Evolutionary conservation across 2,329 filamentous ascomycete genomes (phyloP).

Genomic region (Fusarium penzigii): DNA sequence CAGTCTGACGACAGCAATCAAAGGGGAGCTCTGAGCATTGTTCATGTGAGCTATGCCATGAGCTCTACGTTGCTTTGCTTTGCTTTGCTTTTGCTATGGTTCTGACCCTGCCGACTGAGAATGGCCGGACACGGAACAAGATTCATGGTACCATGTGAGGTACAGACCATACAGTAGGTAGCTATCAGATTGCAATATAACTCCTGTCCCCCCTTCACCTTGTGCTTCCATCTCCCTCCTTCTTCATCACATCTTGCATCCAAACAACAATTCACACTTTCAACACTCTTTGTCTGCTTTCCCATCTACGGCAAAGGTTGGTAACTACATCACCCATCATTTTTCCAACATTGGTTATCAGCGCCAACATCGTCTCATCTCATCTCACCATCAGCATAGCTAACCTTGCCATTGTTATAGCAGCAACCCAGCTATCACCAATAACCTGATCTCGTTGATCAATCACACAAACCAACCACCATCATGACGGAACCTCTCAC

Average conservation of each 20-base stretch:
- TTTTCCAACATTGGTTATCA: conserved; percentile 1
- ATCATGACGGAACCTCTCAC: conserved; percentile 60
- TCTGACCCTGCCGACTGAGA: conserved; percentile 20
- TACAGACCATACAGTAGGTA: conserved; percentile 21
- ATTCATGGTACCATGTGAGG: conserved; percentile 9
- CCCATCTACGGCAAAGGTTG: conserved; percentile 22
- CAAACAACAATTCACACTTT: conserved; percentile 19
- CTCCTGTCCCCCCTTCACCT: conserved; percentile 32
- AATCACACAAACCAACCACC: conserved; percentile 18
- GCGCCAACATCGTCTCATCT: neutral
- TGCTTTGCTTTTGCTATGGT: conserved; percentile 1
- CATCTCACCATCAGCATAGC: neutral
- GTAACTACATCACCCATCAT: conserved; percentile 1
- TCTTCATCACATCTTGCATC: conserved; percentile 28
- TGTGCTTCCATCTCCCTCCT: conserved; percentile 25
- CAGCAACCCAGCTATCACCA: conserved; percentile 16
- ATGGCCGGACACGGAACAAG: conserved; percentile 9
- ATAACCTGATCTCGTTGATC: conserved; percentile 22
- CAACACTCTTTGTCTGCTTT: neutral
- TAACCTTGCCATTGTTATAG: conserved; percentile 11
- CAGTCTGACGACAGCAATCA: conserved; percentile 42
- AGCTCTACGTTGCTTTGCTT: neutral
- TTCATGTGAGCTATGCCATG: conserved; percentile 6
- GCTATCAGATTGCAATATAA: conserved; percentile 33
- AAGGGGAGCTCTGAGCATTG: neutral